Base-by-base conservation (phyloP, 305 asterid species). In the Salvia sclarea region DNA sequence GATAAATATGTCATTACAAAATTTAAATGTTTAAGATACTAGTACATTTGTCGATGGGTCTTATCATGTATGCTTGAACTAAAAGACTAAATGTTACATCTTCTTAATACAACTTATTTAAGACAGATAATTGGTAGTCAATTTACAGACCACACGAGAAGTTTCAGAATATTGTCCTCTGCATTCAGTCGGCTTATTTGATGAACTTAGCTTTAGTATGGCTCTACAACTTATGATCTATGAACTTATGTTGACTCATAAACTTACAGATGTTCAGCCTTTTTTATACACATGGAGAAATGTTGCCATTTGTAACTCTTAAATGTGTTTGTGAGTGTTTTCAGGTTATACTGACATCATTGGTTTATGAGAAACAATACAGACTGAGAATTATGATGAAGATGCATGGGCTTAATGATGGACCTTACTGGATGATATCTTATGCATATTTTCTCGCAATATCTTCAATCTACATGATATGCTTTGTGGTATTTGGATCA, bases 401-500 rank as follows among this genome's bases (percentile, higher is more conserved):
- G 87, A 94, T 94, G 99, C 97, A 94, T 73, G 99, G 99, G 9
- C 93, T 94, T 66, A 96, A 91, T 8, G 97, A 94, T 73, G 95
- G 96, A 30, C 96, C 99, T 57, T 94, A 94, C 77, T 91, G 99
- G 99, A 79, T 85, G 93, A 91, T 94, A 82, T 84, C 97, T 74
- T 91, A 94, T 73, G 88, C 91, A 75, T 94, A 94, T 83, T 94
- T 94, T 78, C 93, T 94, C 61, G 80, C 79, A 66, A 63, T 94
- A 82, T 94, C 96, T 40, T 48, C 76, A 20, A 35, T 84, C 70
- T 94, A 91, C 90, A 89, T 87, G 96, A 69, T 87, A 61, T 84
- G 89, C 78, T 91, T 94, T 66, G 96, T 94, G 81, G 49, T 82
- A 58, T 89, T 94, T 76, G 97, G 99, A 70, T 87, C 97, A 37